Evolutionary conservation across 1,139 yeast species (phyloP).

Genomic region (Diutina scorzettiae): DNA sequence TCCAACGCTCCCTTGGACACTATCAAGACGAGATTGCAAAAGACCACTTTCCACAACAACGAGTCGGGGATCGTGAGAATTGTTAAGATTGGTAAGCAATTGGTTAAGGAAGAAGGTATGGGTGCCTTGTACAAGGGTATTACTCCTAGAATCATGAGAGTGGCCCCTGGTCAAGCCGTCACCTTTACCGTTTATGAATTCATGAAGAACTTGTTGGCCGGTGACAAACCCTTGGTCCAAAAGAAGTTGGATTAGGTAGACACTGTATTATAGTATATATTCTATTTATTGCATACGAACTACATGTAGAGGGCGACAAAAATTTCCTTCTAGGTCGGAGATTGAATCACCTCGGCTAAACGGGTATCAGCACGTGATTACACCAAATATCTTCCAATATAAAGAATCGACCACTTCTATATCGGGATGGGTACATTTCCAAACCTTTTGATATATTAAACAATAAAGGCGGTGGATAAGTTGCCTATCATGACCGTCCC

Average conservation of each 20-base stretch:
- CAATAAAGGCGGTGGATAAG: too few relatives aligned
- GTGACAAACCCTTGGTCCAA: slow-evolving; percentile 5
- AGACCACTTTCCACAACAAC: slow-evolving; percentile 61
- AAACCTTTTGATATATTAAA: too few relatives aligned
- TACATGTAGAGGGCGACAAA: too few relatives aligned
- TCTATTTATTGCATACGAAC: slow-evolving; percentile 3
- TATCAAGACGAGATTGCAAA: slow-evolving; percentile 92
- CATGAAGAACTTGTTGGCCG: slow-evolving; percentile 50
- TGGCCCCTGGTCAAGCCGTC: slow-evolving; percentile 98
- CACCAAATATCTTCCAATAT: too few relatives aligned
- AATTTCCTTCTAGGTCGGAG: too few relatives aligned
- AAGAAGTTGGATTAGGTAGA: slow-evolving; percentile 1
- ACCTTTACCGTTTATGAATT: slow-evolving; percentile 94
- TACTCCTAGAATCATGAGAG: slow-evolving; percentile 98
- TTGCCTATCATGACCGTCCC: too few relatives aligned
- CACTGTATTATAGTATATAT: slow-evolving; percentile 4
- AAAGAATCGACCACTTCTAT: too few relatives aligned
- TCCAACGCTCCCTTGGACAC: slow-evolving; percentile 97
- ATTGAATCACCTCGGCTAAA: too few relatives aligned
- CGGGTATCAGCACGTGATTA: too few relatives aligned
- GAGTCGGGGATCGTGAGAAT: slow-evolving; percentile 72
- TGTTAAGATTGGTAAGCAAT: slow-evolving; percentile 65
- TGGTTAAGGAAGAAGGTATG: slow-evolving; percentile 82
- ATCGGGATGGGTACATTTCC: too few relatives aligned
- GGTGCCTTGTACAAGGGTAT: slow-evolving; percentile 90